Evolutionary conservation across 192 early-diverging fungal genomes (phyloP), one percentile per base, ranked within the genome.

Genomic region (Umbelopsis isabellina): DNA sequence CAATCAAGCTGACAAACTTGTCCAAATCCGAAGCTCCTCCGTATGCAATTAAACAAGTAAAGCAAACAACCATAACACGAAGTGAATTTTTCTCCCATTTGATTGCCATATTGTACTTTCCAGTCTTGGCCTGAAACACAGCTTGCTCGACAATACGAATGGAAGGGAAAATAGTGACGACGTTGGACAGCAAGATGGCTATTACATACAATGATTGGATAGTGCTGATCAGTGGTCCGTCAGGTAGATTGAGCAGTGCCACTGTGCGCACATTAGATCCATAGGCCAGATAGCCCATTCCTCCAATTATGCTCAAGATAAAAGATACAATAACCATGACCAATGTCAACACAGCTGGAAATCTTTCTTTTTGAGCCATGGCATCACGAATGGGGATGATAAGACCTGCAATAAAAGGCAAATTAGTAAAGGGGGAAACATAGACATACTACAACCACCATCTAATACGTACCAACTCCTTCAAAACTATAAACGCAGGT

Each of bases 401-500:
- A 23, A 82, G 70, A 27, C 77, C 77, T 72, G 69, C 20, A 13
- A 30, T 22, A 9, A 66, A 15, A 55, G 0, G 4, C n/a, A n/a
- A 25, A 20, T 22, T 45, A 66, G 1, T 8, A 45, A 6, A 27
- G 20, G 1, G 6, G 20, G 0, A 30, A 18, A 2, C 10, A 33
- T 33, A 3, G 30, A 1, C 12, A 61, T 21, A 27, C 10, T 16
- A 8, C 12, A 61, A 35, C 3, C 27, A 4, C 13, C 10, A 41
- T 41, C 37, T 37, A 5, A 20, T 21, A 66, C 67, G 92, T 85
- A 72, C 94, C 93, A 66, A 96, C 94, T 52, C 96, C 96, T 83
- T 97, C 96, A 78, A 90, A 97, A 12, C 94, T 92, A 80, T 93
- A 97, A 47, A 96, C 93, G 50, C 95, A 94, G 33, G 93, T 94